These are phyloP conservation scores for Aspergillus sp. DNA, from an alignment of 2,329 filamentous ascomycete species.

Conservation along the genomic window DNA sequence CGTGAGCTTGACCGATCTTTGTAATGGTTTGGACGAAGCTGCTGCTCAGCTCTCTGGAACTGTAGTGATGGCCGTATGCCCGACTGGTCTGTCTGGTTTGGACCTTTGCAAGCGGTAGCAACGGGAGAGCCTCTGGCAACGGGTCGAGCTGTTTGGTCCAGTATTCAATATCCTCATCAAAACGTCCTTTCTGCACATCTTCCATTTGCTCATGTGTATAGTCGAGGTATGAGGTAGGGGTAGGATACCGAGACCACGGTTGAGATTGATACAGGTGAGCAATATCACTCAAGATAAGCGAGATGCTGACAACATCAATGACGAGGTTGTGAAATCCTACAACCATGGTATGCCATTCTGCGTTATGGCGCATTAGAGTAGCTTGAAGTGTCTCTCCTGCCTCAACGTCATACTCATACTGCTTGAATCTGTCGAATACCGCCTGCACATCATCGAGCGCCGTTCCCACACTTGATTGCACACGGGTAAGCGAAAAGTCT, in stretches of 20 bases:
- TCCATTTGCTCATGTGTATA: neutral
- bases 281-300: neutral
- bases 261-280: neutral
- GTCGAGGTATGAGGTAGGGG: neutral
- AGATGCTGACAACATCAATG: neutral
- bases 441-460: neutral
- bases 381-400: neutral
- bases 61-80: neutral
- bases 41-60: neutral
- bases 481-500: neutral
- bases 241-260: neutral
- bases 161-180: neutral
- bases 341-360: neutral
- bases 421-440: neutral
- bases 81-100: neutral
- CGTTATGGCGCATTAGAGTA: neutral
- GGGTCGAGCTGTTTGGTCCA: neutral
- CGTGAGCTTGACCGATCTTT: neutral
- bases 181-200: neutral
- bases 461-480: neutral
- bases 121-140: neutral
- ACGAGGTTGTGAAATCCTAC: neutral
- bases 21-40: neutral
- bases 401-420: neutral
- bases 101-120: neutral